These are phyloP conservation scores for Podila epigama DNA, from an alignment of 192 early-diverging fungal genomes.

Conservation along the genomic window DNA sequence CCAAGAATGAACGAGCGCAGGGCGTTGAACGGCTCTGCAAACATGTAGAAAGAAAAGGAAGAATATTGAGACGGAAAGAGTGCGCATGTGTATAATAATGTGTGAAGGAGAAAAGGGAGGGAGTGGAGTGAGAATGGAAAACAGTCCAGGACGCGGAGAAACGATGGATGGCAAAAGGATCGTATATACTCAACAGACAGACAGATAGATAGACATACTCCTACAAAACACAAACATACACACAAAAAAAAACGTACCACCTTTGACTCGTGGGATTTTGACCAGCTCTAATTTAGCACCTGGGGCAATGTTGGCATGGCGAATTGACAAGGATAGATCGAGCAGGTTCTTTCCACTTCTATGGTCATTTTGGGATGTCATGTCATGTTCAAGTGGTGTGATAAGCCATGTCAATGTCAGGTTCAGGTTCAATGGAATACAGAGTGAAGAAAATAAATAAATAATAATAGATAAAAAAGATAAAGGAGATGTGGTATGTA, in stretches of 20 bases:
- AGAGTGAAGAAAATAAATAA: not conserved
- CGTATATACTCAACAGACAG: too few species aligned
- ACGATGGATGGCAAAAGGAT: not conserved
- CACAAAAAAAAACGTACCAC: not conserved
- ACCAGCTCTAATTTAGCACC: constrained; percentile 73
- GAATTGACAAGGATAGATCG: constrained; percentile 72
- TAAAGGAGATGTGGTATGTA: constrained; percentile 2
- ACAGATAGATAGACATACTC: too few species aligned
- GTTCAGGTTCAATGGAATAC: not conserved
- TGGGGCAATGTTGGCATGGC: constrained; percentile 77
- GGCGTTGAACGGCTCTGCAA: too few species aligned
- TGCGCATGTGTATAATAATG: too few species aligned
- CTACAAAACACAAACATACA: too few species aligned
- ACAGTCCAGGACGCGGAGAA: too few species aligned
- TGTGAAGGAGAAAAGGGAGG: not conserved
- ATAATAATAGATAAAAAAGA: not conserved
- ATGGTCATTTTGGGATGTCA: not conserved
- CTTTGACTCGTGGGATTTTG: not conserved
- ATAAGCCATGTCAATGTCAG: not conserved
- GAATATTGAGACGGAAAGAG: too few species aligned
- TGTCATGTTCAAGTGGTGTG: not conserved
- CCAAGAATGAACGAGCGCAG: too few species aligned
- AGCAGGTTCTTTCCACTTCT: constrained; percentile 51
- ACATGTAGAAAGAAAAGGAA: too few species aligned
- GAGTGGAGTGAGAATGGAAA: too few species aligned